These are phyloP conservation scores for Xylaria digitata DNA, from an alignment of 2,329 filamentous ascomycete species.

Conservation along the genomic window DNA sequence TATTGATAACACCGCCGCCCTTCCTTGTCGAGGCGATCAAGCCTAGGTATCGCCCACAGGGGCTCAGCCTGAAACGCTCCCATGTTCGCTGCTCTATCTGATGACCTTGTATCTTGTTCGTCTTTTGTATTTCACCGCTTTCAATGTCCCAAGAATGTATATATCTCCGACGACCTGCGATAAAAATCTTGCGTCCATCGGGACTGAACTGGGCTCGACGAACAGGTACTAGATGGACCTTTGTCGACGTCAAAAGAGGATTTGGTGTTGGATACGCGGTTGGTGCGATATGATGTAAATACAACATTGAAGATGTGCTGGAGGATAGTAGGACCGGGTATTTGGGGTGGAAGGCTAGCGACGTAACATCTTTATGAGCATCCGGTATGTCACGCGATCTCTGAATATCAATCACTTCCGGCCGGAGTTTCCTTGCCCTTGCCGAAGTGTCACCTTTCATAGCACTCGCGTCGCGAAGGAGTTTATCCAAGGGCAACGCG, in stretches of 20 bases:
- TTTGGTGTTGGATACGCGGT: slow-evolving; percentile 81
- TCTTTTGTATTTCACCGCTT: slow-evolving; percentile 83
- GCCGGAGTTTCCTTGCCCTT: slow-evolving; percentile 78
- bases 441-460: slow-evolving; percentile 66
- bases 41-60: slow-evolving; percentile 87
- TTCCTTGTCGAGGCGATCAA: slow-evolving; percentile 83
- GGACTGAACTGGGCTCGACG: slow-evolving; percentile 82
- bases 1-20: slow-evolving; percentile 87
- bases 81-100: slow-evolving; percentile 86
- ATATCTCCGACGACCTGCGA: slow-evolving; percentile 87
- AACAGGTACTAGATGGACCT: slow-evolving; percentile 85
- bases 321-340: slow-evolving; percentile 91
- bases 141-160: slow-evolving; percentile 95
- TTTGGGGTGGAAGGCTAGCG: slow-evolving; percentile 88
- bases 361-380: slow-evolving; percentile 81
- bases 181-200: slow-evolving; percentile 83
- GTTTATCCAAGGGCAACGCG: slow-evolving; percentile 79
- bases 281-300: slow-evolving; percentile 88
- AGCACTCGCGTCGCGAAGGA: slow-evolving; percentile 79
- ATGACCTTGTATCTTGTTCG: slow-evolving; percentile 79
- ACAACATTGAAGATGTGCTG: slow-evolving; percentile 84
- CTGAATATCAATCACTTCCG: slow-evolving; percentile 91
- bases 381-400: slow-evolving; percentile 86
- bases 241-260: slow-evolving; percentile 88
- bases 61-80: slow-evolving; percentile 89